A percentile compares a stretch with the other conserved stretches of the same genome.
Evolutionary conservation across 371 early-diverging fungal genomes (phyloP).

Genomic region (Chytridium lagenaria): DNA sequence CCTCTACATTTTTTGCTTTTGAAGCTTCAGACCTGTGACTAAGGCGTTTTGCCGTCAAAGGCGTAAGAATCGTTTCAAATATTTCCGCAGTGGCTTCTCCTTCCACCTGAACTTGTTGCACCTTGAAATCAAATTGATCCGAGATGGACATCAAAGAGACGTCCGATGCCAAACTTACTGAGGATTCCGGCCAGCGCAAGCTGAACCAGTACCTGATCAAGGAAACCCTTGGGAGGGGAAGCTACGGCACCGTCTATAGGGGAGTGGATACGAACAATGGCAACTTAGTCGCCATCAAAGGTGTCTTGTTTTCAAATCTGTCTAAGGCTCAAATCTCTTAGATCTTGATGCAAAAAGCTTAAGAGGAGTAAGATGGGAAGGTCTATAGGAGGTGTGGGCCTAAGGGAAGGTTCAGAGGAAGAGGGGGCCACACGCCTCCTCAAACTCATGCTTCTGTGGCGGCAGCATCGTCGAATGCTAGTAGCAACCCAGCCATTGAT

Average conservation of each 20-base stretch:
- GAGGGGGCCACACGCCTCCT: conserved; percentile 31
- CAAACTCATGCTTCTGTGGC: neutral
- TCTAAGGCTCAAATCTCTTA: conserved; percentile 48
- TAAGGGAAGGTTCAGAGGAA: conserved; percentile 47
- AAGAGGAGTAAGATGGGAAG: conserved; percentile 19
- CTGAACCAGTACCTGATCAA: conserved; percentile 77
- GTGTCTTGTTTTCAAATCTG: conserved; percentile 60
- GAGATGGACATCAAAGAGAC: conserved; percentile 61
- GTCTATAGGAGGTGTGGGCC: conserved; percentile 6
- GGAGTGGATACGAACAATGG: conserved; percentile 63
- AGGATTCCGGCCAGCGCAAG: conserved; percentile 68
- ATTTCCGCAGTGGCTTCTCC: too few species aligned
- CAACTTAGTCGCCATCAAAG: conserved; percentile 74
- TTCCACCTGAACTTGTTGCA: neutral
- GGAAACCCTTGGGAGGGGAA: conserved; percentile 82
- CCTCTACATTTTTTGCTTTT: too few species aligned
- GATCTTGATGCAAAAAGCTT: conserved; percentile 39
- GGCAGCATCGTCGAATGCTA: neutral
- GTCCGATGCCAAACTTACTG: conserved; percentile 70
- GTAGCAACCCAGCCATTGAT: conserved; percentile 70
- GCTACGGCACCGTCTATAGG: conserved; percentile 89
- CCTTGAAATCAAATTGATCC: too few species aligned
- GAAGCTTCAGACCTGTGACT: too few species aligned
- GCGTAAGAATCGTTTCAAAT: too few species aligned
- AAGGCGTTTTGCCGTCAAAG: too few species aligned